Conservation (phyloP, 257 asterid species). For the Solanum corneliomulleri region DNA sequence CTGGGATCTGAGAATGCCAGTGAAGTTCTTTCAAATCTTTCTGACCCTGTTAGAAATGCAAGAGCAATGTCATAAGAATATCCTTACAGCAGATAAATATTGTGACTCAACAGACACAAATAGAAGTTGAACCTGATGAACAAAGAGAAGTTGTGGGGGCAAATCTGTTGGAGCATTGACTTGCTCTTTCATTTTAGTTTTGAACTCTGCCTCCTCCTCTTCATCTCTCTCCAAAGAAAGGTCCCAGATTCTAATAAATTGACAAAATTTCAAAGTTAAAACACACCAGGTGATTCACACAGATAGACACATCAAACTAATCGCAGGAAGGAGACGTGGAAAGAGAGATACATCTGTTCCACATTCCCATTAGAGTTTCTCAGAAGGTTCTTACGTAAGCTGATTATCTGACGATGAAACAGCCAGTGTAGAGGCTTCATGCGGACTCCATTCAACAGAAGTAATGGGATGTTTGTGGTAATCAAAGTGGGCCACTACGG, state of each 20-base stretch:
- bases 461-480: conserved; percentile 93
- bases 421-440: conserved; percentile 87
- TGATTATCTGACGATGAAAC: conserved; percentile 83
- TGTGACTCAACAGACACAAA: background rate
- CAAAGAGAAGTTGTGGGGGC: conserved; percentile 93
- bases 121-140: conserved; percentile 64
- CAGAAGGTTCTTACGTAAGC: conserved; percentile 50
- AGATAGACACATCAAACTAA: background rate
- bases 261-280: background rate
- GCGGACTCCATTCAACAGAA: conserved; percentile 97
- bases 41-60: conserved; percentile 56
- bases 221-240: conserved; percentile 87
- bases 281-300: background rate
- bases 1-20: conserved; percentile 93
- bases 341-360: background rate
- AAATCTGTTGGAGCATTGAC: conserved; percentile 75
- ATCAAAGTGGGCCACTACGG: conserved; percentile 69
- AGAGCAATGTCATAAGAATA: background rate
- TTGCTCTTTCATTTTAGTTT: conserved; percentile 50
- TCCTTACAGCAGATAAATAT: background rate
- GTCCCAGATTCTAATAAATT: conserved; percentile 68
- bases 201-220: conserved; percentile 91
- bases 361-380: background rate
- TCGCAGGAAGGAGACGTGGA: background rate
- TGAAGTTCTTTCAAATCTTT: conserved; percentile 93